Evolutionary conservation across 352 stramenopile genomes (phyloP), one percentile per base, ranked within the genome.

Genomic region (Phytophthora cajani): DNA sequence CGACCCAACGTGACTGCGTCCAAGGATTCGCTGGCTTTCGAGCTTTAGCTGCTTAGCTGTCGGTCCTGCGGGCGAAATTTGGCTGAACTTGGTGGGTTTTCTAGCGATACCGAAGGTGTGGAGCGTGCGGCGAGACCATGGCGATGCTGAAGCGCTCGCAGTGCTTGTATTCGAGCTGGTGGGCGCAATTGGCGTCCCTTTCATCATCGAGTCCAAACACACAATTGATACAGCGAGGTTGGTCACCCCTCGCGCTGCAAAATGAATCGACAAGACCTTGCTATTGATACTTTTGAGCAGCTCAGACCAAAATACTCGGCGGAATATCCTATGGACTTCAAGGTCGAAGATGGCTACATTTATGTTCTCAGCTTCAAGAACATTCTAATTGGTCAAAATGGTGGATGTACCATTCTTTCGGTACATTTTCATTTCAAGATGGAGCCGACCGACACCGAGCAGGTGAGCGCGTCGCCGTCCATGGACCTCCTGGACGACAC

Each of bases 341-440:
- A 21, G 30, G 30, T 36, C 30, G 30, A 10, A 58, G 25, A 58
- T 65, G 59, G 59, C 58, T 65, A 65, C 59, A 65, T 30, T 59
- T 58, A 30, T 50, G 38, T 27, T 14, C 36, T 21, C 16, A 49
- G 30, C 44, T 65, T 65, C 58, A 65, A 58, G 46, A 3, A 58
- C 16, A 1, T 5, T 52, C 17, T 59, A 8, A 59, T 59, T 66
- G 59, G 47, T 11, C 19, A 55, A 56, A 57, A 57, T 49, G 14
- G 19, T 2, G 3, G 0, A 4, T 46, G 61, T 62, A 62, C 61
- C 51, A 40, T 5, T 8, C 25, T 44, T 40, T 9, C 10, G 55
- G 63, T 64, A 70, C 63, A 52, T 53, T 46, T 46, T 30, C 4
- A 19, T 52, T 62, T 63, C 17, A 58, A 52, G 30, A 75, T 75